Percentiles rank a stretch among this genome's conserved stretches.
These are phyloP conservation scores for Mallotus nudiflorus DNA, from an alignment of 345 rosid species.

Conservation along the genomic window DNA sequence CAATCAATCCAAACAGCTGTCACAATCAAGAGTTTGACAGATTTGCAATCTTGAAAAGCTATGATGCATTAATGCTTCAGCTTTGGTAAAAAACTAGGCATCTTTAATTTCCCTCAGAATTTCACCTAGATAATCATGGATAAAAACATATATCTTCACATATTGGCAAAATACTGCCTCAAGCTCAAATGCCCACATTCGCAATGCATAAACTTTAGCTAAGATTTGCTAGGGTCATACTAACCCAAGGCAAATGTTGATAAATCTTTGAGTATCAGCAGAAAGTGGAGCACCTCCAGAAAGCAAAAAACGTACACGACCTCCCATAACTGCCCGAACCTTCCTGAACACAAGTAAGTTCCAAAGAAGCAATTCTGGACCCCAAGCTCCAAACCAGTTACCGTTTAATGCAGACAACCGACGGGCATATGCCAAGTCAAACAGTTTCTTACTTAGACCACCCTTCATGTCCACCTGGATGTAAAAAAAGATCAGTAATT, in stretches of 20 bases:
- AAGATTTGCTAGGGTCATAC: slow-evolving; percentile 32
- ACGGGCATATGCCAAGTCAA: slow-evolving; percentile 90
- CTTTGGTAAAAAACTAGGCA: background rate
- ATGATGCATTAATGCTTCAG: background rate
- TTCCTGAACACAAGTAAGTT: slow-evolving; percentile 78
- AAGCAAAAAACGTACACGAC: slow-evolving; percentile 85
- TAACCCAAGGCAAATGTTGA: slow-evolving; percentile 96
- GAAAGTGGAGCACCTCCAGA: slow-evolving; percentile 99
- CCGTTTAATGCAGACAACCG: slow-evolving; percentile 91
- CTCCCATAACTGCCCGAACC: slow-evolving; percentile 86
- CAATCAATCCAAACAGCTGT: background rate
- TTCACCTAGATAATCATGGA: background rate
- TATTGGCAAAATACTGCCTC: background rate
- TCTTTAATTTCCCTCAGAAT: background rate
- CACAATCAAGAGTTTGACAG: background rate
- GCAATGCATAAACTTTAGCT: slow-evolving; percentile 11
- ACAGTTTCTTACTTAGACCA: slow-evolving; percentile 71
- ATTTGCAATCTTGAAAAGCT: background rate
- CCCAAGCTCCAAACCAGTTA: slow-evolving; percentile 97
- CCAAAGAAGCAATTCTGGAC: slow-evolving; percentile 82
- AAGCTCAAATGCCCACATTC: slow-evolving; percentile 8
- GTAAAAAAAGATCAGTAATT: slow-evolving; percentile 19
- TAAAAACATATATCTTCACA: background rate
- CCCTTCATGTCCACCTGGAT: slow-evolving; percentile 83
- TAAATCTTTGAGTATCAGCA: slow-evolving; percentile 95